A percentile compares a stretch with the other conserved stretches of the same genome.
Evolutionary conservation across 1,139 yeast species (phyloP).

Genomic region (Sugiyamaella sp.): DNA sequence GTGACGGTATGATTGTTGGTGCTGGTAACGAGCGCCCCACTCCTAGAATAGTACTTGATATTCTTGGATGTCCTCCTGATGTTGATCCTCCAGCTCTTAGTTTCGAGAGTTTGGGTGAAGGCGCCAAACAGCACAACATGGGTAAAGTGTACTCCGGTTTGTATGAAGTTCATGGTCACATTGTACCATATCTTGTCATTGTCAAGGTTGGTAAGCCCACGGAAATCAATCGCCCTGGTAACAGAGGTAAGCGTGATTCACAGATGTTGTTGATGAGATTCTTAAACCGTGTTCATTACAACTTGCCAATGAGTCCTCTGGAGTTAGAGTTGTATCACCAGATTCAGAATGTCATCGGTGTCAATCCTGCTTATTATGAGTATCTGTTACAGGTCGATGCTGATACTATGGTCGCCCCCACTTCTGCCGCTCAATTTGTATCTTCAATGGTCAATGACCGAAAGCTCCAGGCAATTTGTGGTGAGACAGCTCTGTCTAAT

Average conservation of each 20-base stretch:
- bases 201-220: slow-evolving; percentile 49
- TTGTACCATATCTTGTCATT: slow-evolving; percentile 48
- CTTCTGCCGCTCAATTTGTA: slow-evolving; percentile 44
- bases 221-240: slow-evolving; percentile 48
- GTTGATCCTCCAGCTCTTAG: slow-evolving; percentile 46
- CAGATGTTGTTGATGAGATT: slow-evolving; percentile 48
- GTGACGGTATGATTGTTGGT: slow-evolving; percentile 51
- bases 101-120: slow-evolving; percentile 47
- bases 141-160: slow-evolving; percentile 48
- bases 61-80: slow-evolving; percentile 46
- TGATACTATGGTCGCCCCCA: slow-evolving; percentile 46
- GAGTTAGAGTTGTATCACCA: slow-evolving; percentile 49
- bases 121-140: slow-evolving; percentile 46
- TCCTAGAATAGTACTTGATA: slow-evolving; percentile 48
- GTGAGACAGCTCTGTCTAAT: slow-evolving; percentile 48
- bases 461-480: slow-evolving; percentile 47
- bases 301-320: slow-evolving; percentile 47
- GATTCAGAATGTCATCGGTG: slow-evolving; percentile 48
- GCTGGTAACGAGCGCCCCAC: slow-evolving; percentile 49
- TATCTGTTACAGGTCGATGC: slow-evolving; percentile 50
- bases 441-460: slow-evolving; percentile 44
- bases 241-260: slow-evolving; percentile 50
- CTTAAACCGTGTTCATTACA: slow-evolving; percentile 47
- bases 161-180: slow-evolving; percentile 49
- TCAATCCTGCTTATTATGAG: slow-evolving; percentile 48